Evolutionary conservation across 768 basidiomycete genomes (phyloP).

Genomic region (Epithele typhae): DNA sequence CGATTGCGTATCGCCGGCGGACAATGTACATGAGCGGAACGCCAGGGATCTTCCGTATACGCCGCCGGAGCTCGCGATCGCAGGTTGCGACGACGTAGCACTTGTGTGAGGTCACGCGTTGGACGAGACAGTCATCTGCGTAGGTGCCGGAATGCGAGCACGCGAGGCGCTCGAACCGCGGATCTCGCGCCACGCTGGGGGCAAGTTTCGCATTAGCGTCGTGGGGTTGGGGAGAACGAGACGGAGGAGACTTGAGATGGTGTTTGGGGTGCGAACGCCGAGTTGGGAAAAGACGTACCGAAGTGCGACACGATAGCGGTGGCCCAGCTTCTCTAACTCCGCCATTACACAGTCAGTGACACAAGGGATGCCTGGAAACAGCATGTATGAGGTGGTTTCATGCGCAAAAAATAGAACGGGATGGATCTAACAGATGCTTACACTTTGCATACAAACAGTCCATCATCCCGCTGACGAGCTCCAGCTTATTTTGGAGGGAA

Average conservation of each 20-base stretch:
- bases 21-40: constrained; percentile 98
- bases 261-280: no score
- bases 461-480: constrained; percentile 98
- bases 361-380: constrained; percentile 81
- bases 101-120: constrained; percentile 91
- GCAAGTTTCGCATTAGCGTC: constrained; percentile 5
- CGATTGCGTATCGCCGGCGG: constrained; percentile 87
- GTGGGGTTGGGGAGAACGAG: neutral
- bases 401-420: neutral
- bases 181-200: constrained; percentile 95
- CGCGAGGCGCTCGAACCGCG: constrained; percentile 88
- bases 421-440: constrained; percentile 31
- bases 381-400: constrained; percentile 3
- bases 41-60: constrained; percentile 89
- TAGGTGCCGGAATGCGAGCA: constrained; percentile 97
- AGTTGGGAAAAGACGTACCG: no score
- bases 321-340: constrained; percentile 95
- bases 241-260: neutral
- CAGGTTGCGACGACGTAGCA: constrained; percentile 98
- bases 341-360: constrained; percentile 99
- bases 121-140: constrained; percentile 97
- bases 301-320: constrained; percentile 90
- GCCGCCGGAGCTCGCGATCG: constrained; percentile 87
- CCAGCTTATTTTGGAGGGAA: constrained; percentile 95
- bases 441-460: constrained; percentile 98